Evolutionary conservation across 1,284 basidiomycete species (phyloP), one percentile per base, ranked within the genome.

Genomic region (Ganoderma leucocontextum): DNA sequence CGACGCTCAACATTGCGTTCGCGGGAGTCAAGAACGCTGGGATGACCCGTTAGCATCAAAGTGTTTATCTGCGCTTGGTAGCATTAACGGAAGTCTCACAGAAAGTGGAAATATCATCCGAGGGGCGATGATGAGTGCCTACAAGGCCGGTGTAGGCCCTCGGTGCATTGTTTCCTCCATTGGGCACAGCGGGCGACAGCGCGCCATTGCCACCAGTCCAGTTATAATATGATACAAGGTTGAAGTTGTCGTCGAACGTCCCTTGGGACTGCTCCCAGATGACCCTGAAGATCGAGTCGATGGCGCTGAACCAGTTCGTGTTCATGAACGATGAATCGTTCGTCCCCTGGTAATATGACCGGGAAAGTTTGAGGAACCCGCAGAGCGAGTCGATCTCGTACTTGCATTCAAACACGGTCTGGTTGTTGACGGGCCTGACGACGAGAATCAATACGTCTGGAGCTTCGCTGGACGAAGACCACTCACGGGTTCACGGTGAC

Each of bases 351-450:
- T 89, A 93, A 76, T 93, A 94, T 1, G 87, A 87, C 38, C 89
- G 81, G 7, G 92, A 93, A 15, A 94, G 82, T 77, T 94, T 94
- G 76, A 94, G 78, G 80, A 93, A 93, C 8, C 90, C 87, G 70
- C 90, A 91, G 0, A 93, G 79, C 0, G 91, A 93, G 74, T 93
- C 92, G 58, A 93, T 82, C 75, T 93, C 91, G 73, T 91, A 93
- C 91, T 93, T 93, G 87, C 91, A 93, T 77, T 93, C 92, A 72
- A 91, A 93, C 0, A 93, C 92, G 0, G 86, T 89, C 69, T 84
- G 82, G 67, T 91, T 88, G 72, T 92, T 80, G 36, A 93, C 85
- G 9, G 91, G 89, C 2, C 90, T 92, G 66, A 38, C 57, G n/a
- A 33, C 29, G 63, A 42, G 47, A 44, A 25, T 57, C 41, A 61